Conservation (phyloP, 352 stramenopile species). For the Blastocystis sp. region DNA sequence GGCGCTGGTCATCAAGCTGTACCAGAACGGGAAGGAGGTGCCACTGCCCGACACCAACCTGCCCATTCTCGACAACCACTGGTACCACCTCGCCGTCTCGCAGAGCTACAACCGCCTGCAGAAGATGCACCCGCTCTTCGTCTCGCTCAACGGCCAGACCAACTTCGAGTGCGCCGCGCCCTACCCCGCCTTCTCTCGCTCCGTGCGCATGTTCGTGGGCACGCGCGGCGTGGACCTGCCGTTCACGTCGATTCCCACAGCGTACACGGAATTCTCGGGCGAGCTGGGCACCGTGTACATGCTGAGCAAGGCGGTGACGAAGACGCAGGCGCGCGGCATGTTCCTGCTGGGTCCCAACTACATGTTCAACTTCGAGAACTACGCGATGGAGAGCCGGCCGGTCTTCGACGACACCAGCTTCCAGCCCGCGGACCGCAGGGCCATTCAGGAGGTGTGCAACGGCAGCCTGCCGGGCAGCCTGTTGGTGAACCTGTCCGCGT, state of each 20-base stretch:
- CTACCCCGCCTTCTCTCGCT: constrained; percentile 26
- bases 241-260: constrained; percentile 40
- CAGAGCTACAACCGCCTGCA: constrained; percentile 26
- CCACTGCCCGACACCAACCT: constrained; percentile 39
- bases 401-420: neutral
- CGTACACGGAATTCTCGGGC: constrained; percentile 44
- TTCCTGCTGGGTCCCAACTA: constrained; percentile 61
- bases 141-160: constrained; percentile 22
- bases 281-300: constrained; percentile 62
- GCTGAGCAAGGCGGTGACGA: constrained; percentile 13
- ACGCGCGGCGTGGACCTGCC: constrained; percentile 51
- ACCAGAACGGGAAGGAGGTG: constrained; percentile 60
- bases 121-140: neutral
- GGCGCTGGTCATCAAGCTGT: constrained; percentile 41
- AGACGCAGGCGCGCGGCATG: constrained; percentile 41
- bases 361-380: constrained; percentile 68
- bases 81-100: constrained; percentile 43
- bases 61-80: constrained; percentile 47
- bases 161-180: constrained; percentile 6
- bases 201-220: constrained; percentile 17
- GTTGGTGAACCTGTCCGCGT: constrained; percentile 48
- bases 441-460: constrained; percentile 28
- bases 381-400: neutral
- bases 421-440: neutral
- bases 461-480: constrained; percentile 31